A percentile compares a stretch with the other conserved stretches of the same genome.
These are phyloP conservation scores for Poa pratensis DNA, from an alignment of 176 grass and related monocot species.

Conservation along the genomic window DNA sequence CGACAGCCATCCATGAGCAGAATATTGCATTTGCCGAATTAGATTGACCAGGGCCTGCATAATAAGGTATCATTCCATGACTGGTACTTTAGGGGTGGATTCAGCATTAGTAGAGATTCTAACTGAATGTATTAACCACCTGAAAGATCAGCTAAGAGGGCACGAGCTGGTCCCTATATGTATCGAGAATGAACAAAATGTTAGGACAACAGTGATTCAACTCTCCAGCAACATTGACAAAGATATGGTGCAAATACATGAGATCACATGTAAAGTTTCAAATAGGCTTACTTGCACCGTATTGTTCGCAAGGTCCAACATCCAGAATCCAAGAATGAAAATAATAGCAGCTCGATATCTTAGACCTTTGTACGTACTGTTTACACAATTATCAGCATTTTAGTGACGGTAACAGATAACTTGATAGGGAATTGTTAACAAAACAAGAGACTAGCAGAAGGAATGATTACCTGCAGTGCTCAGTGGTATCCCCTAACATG, in stretches of 20 bases:
- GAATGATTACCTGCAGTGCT: constrained; percentile 77
- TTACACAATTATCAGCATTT: constrained; percentile 34
- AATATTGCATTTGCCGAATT: constrained; percentile 99
- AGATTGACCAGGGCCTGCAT: constrained; percentile 81
- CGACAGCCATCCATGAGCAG: constrained; percentile 99
- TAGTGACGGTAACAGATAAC: neutral
- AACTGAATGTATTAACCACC: constrained; percentile 50
- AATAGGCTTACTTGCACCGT: constrained; percentile 87
- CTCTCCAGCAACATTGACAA: neutral
- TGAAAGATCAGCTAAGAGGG: constrained; percentile 95
- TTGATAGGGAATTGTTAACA: no score
- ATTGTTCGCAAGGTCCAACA: constrained; percentile 99
- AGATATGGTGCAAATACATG: neutral
- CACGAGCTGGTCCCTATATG: constrained; percentile 85
- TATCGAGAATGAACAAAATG: constrained; percentile 18
- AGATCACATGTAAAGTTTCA: constrained; percentile 16
- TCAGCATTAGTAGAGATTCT: neutral
- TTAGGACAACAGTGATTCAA: constrained; percentile 11
- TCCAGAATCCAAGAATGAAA: constrained; percentile 97
- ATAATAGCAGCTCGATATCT: constrained; percentile 79
- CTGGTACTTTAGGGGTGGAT: neutral
- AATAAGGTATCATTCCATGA: constrained; percentile 10
- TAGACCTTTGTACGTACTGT: constrained; percentile 85
- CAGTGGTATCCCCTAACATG: constrained; percentile 86
- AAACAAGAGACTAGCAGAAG: neutral